A percentile compares a stretch with the other conserved stretches of the same genome.
Conservation (phyloP, 139 green algal genomes). For the Protoeuglena noctilucae region DNA sequence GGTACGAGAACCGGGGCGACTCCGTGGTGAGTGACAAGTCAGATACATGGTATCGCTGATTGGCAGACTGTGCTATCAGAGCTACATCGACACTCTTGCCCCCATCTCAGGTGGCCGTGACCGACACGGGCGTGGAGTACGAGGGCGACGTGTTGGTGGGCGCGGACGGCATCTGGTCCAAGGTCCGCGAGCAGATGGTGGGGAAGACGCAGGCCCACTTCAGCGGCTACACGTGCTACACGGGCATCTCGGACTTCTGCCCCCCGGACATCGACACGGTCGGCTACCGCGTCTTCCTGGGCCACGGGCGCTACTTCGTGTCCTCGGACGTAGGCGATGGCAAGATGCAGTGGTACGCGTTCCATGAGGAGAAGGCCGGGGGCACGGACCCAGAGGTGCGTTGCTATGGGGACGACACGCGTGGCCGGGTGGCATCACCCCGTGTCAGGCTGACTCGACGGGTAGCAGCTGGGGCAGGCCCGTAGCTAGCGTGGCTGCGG, state of each 20-base stretch:
- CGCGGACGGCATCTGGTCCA: slow-evolving; percentile 5
- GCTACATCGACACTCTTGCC: no score
- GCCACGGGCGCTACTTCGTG: slow-evolving; percentile 34
- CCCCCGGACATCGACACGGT: slow-evolving; percentile 12
- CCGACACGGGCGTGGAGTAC: background rate
- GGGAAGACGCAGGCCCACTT: no score
- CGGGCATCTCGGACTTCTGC: slow-evolving; percentile 21
- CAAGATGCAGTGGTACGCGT: slow-evolving; percentile 37
- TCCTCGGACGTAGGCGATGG: slow-evolving; percentile 28
- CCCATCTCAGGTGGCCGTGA: no score
- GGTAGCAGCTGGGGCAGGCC: background rate
- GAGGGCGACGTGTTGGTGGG: background rate
- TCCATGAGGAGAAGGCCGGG: slow-evolving; percentile 20
- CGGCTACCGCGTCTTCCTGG: slow-evolving; percentile 31
- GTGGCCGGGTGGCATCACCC: slow-evolving; percentile 12
- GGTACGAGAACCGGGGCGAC: background rate
- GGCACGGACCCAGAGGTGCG: slow-evolving; percentile 19
- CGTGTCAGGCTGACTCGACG: background rate
- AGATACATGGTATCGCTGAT: no score
- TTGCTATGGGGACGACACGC: slow-evolving; percentile 7
- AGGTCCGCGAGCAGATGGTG: slow-evolving; percentile 2
- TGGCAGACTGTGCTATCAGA: no score
- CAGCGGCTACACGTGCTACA: slow-evolving; percentile 32
- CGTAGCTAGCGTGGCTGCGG: no score
- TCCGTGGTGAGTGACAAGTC: no score